Conservation (phyloP, 495 filamentous ascomycete species). For the Beverwykella pulmonaria region DNA sequence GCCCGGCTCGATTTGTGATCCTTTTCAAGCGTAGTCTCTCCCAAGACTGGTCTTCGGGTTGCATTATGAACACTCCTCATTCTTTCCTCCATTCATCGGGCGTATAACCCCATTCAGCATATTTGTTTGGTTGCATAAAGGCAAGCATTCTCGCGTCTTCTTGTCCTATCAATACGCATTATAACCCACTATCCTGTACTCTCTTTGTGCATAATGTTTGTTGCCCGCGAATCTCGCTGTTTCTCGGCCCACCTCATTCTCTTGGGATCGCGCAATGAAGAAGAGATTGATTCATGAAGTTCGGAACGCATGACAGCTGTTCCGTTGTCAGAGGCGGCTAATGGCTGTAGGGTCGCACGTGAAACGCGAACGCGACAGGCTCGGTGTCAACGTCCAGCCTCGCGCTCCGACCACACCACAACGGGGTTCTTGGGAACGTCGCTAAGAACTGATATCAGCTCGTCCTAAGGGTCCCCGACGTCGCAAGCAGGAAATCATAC, state of each 20-base stretch:
- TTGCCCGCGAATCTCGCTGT: constrained; percentile 12
- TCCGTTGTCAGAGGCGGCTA: constrained; percentile 33
- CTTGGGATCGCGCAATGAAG: not conserved
- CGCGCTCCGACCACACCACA: constrained; percentile 2
- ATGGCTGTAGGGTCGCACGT: constrained; percentile 21
- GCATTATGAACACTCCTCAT: constrained; percentile 25
- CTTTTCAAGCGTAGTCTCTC: constrained; percentile 1
- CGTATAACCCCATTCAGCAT: constrained; percentile 20
- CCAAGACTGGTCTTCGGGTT: constrained; percentile 12
- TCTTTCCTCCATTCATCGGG: not conserved
- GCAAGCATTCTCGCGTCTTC: constrained; percentile 18
- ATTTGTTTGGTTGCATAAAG: constrained; percentile 36
- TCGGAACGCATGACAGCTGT: constrained; percentile 29
- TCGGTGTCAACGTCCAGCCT: constrained; percentile 22
- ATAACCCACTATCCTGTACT: not conserved
- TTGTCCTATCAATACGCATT: not conserved
- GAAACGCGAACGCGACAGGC: constrained; percentile 29
- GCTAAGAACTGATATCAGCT: constrained; percentile 17
- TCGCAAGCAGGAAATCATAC: constrained; percentile 36
- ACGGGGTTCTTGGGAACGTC: constrained; percentile 9
- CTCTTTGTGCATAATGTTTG: constrained; percentile 30
- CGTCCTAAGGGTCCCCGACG: constrained; percentile 24
- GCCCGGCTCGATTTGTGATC: constrained; percentile 26
- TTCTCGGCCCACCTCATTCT: constrained; percentile 13
- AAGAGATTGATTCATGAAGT: constrained; percentile 1